Percentiles rank a stretch among this genome's conserved stretches.
These are phyloP conservation scores for Astrothelium subdiscretum DNA, from an alignment of 495 filamentous ascomycete genomes.

Conservation along the genomic window DNA sequence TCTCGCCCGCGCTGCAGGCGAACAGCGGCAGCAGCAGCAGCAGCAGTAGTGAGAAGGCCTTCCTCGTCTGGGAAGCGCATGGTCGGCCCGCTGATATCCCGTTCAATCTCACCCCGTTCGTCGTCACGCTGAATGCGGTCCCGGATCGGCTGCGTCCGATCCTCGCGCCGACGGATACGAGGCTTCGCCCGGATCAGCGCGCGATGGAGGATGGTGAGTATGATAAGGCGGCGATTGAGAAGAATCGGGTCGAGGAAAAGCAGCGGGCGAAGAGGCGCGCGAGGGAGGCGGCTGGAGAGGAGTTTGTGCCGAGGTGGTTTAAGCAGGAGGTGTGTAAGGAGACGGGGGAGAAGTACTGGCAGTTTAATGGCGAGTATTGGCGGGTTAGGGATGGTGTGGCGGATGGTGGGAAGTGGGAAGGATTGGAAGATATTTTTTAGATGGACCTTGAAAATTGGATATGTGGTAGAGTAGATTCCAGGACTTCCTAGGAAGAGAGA, in stretches of 20 bases:
- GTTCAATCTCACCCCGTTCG: constrained; percentile 96
- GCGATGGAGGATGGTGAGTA: constrained; percentile 98
- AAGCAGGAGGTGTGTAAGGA: constrained; percentile 33
- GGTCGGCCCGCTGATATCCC: constrained; percentile 70
- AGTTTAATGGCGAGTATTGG: constrained; percentile 85
- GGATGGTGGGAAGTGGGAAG: constrained; percentile 36
- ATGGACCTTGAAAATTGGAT: too few relatives aligned
- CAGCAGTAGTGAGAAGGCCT: constrained; percentile 43
- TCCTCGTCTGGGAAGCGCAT: constrained; percentile 87
- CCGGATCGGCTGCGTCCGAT: constrained; percentile 59
- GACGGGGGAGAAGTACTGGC: constrained; percentile 87
- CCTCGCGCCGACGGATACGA: constrained; percentile 84
- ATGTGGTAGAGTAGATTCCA: too few relatives aligned
- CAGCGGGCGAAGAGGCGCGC: constrained; percentile 67
- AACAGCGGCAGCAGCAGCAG: constrained; percentile 29
- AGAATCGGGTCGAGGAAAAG: constrained; percentile 89
- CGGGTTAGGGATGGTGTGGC: constrained; percentile 46
- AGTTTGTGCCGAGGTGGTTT: constrained; percentile 84
- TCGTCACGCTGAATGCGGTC: constrained; percentile 81
- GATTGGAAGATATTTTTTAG: constrained; percentile 57
- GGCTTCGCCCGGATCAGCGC: constrained; percentile 86
- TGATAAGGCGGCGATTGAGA: constrained; percentile 82
- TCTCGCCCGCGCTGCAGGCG: constrained; percentile 42
- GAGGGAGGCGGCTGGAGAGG: constrained; percentile 63
- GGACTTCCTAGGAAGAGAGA: too few relatives aligned